Percentiles rank a stretch among this genome's conserved stretches.
phyloP scores from a whole-genome alignment of 345 rosid species.

The Mangifera indica region DNA sequence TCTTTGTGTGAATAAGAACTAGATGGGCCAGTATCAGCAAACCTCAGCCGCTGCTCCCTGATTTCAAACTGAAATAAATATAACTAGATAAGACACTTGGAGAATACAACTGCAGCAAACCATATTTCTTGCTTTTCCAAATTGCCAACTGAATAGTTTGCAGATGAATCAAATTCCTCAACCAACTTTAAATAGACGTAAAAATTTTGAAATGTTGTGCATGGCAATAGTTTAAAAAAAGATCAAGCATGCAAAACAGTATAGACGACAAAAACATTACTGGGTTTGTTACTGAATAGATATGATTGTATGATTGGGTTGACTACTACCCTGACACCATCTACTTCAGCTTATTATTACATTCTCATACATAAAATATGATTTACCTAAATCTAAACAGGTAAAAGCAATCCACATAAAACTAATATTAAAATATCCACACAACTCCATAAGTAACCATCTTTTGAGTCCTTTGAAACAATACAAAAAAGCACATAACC shows the following conservation, averaged over 20 bases:
- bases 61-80: slow-evolving; percentile 59
- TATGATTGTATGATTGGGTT: not conserved
- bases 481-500: not conserved
- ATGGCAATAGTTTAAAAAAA: not conserved
- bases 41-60: slow-evolving; percentile 78
- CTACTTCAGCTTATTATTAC: not conserved
- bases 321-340: not conserved
- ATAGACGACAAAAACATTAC: not conserved
- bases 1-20: slow-evolving; percentile 85
- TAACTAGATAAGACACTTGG: slow-evolving; percentile 13
- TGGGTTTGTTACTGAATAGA: not conserved
- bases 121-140: not conserved
- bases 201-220: not conserved
- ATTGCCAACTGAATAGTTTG: not conserved
- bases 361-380: not conserved
- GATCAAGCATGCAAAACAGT: not conserved
- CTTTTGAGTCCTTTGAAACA: not conserved
- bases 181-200: not conserved
- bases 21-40: slow-evolving; percentile 66
- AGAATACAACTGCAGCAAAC: slow-evolving; percentile 5
- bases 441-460: not conserved
- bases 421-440: not conserved
- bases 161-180: not conserved
- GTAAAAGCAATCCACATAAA: not conserved
- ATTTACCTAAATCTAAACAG: not conserved